Percentiles rank a stretch among this genome's conserved stretches.
Conservation (phyloP, 2,329 filamentous ascomycete genomes). For the Aspergillus versicolor region DNA sequence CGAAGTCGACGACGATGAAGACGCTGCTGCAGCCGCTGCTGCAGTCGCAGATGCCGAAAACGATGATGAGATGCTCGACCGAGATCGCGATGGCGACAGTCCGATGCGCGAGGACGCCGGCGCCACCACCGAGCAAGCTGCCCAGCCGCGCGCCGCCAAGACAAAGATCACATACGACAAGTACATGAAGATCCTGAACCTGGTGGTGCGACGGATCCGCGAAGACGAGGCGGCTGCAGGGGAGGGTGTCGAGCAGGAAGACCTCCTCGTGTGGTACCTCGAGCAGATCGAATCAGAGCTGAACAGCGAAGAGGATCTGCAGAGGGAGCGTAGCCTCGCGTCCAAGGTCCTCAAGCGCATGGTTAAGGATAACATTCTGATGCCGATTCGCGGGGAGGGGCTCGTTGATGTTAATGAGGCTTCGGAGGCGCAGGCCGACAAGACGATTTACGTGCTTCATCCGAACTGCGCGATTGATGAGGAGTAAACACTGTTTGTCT, state of each 20-base stretch:
- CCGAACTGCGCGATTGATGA: constrained; percentile 85
- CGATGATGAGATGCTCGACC: constrained; percentile 51
- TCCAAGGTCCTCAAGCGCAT: constrained; percentile 90
- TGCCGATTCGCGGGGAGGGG: constrained; percentile 74
- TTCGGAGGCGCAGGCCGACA: constrained; percentile 52
- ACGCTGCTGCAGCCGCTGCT: constrained; percentile 33
- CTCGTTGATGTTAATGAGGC: constrained; percentile 81
- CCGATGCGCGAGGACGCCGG: constrained; percentile 53
- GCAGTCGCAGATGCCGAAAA: constrained; percentile 39
- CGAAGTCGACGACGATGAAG: constrained; percentile 80
- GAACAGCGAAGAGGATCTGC: constrained; percentile 75
- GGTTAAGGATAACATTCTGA: constrained; percentile 73
- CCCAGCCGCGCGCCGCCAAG: constrained; percentile 43
- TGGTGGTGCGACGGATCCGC: constrained; percentile 77
- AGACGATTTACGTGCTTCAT: constrained; percentile 81
- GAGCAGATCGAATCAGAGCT: constrained; percentile 87
- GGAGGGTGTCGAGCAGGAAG: constrained; percentile 82
- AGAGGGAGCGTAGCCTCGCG: constrained; percentile 70
- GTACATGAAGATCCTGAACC: constrained; percentile 86
- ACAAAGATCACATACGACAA: constrained; percentile 95
- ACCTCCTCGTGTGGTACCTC: constrained; percentile 83
- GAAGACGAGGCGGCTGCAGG: constrained; percentile 74
- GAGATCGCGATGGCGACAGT: constrained; percentile 50
- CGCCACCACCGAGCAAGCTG: constrained; percentile 14
- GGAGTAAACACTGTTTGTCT: constrained; percentile 21